phyloP scores from a whole-genome alignment of 139 green algal genomes.

The Micractinium conductrix region DNA sequence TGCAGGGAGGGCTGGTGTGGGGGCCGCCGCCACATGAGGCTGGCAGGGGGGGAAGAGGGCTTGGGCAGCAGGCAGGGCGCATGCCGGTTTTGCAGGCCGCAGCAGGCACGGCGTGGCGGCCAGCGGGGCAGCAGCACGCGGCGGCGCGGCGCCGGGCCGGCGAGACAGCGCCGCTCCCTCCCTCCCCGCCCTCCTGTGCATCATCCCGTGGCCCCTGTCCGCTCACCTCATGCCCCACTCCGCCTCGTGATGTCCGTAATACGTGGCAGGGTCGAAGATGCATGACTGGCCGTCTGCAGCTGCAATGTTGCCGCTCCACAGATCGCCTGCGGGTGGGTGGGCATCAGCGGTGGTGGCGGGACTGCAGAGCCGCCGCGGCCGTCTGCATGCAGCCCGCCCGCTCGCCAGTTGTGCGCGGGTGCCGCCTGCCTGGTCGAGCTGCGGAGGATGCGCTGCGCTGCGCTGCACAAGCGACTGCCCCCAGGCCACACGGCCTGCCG shows the following conservation, averaged over 20 bases:
- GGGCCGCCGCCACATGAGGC: neutral
- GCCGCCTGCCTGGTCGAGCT: too few relatives aligned
- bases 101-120: too few relatives aligned
- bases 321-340: constrained; percentile 60
- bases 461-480: too few relatives aligned
- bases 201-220: neutral
- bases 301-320: constrained; percentile 97
- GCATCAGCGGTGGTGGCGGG: neutral
- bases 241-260: constrained; percentile 88
- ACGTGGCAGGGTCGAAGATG: constrained; percentile 89
- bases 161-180: neutral
- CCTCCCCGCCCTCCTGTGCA: neutral
- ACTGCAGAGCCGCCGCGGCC: neutral
- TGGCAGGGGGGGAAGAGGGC: too few relatives aligned
- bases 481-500: too few relatives aligned
- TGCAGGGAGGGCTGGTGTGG: neutral
- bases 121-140: too few relatives aligned
- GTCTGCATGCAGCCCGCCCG: too few relatives aligned
- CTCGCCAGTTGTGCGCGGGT: too few relatives aligned
- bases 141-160: too few relatives aligned
- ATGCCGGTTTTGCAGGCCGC: too few relatives aligned
- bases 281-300: constrained; percentile 68
- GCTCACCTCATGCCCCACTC: constrained; percentile 37
- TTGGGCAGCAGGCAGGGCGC: neutral
- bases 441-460: too few relatives aligned